Evolutionary conservation across 2,329 filamentous ascomycete species (phyloP).

Genomic region (Rutstroemia sp.): DNA sequence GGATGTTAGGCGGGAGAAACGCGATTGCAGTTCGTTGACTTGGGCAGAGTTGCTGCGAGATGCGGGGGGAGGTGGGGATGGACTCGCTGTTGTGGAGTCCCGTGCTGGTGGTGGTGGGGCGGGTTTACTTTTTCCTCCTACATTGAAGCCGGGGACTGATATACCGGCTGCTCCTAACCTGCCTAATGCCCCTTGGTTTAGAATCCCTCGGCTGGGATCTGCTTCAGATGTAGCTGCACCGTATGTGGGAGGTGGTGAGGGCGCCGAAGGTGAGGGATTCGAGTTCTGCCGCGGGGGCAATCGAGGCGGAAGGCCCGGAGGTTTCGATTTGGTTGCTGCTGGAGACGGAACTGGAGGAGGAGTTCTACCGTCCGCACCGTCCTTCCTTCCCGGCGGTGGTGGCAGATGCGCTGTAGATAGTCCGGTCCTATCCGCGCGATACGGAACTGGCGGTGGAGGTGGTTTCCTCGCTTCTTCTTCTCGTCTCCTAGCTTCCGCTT

Average conservation of each 20-base stretch:
- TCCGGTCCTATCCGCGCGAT: constrained; percentile 53
- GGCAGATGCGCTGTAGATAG: constrained; percentile 51
- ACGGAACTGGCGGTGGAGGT: constrained; percentile 47
- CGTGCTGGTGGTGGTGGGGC: constrained; percentile 18
- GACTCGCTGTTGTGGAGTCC: constrained; percentile 6
- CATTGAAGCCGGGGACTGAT: constrained; percentile 58
- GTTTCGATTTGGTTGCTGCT: constrained; percentile 21
- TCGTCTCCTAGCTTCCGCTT: constrained; percentile 22
- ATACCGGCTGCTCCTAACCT: constrained; percentile 56
- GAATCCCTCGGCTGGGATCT: constrained; percentile 27
- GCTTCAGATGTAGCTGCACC: constrained; percentile 16
- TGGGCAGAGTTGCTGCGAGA: constrained; percentile 16
- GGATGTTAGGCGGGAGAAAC: constrained; percentile 24
- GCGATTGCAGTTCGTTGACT: constrained; percentile 31
- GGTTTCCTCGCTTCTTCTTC: constrained; percentile 23
- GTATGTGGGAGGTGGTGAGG: constrained; percentile 35
- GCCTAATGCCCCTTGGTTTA: constrained; percentile 40
- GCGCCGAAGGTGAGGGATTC: constrained; percentile 30
- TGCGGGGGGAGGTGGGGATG: constrained; percentile 13
- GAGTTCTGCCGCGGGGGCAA: constrained; percentile 42
- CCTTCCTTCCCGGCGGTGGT: constrained; percentile 45
- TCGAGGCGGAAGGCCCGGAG: constrained; percentile 47
- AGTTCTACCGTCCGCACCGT: constrained; percentile 25
- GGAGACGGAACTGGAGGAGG: constrained; percentile 15
- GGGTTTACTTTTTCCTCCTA: constrained; percentile 38